Conservation (phyloP, 306 rosid genomes). For the Lupinus albus region DNA sequence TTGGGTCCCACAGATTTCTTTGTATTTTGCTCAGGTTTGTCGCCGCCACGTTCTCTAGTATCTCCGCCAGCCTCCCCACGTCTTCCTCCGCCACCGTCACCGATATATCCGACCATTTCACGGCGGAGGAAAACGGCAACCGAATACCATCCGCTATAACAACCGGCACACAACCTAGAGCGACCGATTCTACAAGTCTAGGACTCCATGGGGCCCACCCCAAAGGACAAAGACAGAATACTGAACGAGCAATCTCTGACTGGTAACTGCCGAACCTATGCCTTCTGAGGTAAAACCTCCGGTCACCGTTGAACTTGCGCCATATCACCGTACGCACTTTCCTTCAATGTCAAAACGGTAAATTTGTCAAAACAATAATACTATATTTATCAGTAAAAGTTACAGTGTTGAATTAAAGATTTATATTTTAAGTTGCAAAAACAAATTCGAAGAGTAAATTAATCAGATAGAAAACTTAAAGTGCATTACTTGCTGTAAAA, state of each 20-base stretch:
- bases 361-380: not conserved
- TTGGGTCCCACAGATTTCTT: conserved; percentile 66
- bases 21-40: conserved; percentile 70
- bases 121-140: conserved; percentile 65
- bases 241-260: conserved; percentile 78
- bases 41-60: conserved; percentile 77
- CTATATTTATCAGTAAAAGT: not conserved
- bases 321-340: conserved; percentile 75
- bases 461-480: too few relatives aligned
- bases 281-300: conserved; percentile 70
- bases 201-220: conserved; percentile 99
- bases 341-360: conserved; percentile 52
- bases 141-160: conserved; percentile 81
- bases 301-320: conserved; percentile 69
- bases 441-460: too few relatives aligned
- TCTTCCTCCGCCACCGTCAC: conserved; percentile 79
- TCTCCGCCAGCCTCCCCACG: conserved; percentile 59
- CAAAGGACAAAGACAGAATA: conserved; percentile 79
- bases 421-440: too few relatives aligned
- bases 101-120: conserved; percentile 80
- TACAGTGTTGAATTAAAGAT: not conserved
- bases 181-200: conserved; percentile 81
- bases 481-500: conserved; percentile 86
- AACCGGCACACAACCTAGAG: conserved; percentile 86
- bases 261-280: conserved; percentile 85